Conservation (phyloP, 352 stramenopile species). For the Thraustotheca clavata region DNA sequence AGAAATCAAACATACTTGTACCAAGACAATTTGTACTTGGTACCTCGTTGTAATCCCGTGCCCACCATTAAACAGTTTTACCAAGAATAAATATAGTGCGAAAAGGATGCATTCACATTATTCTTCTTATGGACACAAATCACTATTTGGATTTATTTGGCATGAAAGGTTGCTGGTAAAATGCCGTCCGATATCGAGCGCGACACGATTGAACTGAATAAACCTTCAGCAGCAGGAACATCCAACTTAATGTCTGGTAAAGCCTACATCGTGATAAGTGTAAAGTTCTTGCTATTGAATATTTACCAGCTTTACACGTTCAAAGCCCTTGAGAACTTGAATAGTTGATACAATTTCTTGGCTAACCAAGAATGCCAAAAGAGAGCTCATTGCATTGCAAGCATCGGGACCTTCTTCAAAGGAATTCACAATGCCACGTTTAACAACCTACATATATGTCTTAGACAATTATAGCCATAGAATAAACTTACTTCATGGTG, state of each 20-base stretch:
- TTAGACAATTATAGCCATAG: too few relatives aligned
- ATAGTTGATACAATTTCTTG: slow-evolving; percentile 36
- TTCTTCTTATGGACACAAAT: too few relatives aligned
- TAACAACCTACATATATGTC: slow-evolving; percentile 60
- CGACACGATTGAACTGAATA: slow-evolving; percentile 37
- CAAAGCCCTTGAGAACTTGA: slow-evolving; percentile 75
- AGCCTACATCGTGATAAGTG: slow-evolving; percentile 23
- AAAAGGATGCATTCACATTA: too few relatives aligned
- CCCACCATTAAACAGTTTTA: too few relatives aligned
- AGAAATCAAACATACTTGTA: not conserved
- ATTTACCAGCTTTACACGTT: slow-evolving; percentile 38
- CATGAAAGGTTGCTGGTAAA: not conserved
- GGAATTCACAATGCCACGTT: slow-evolving; percentile 52
- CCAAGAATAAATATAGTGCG: too few relatives aligned
- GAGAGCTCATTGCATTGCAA: slow-evolving; percentile 34
- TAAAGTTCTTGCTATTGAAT: not conserved
- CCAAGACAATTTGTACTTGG: not conserved
- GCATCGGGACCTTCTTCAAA: slow-evolving; percentile 35
- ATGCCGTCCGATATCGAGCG: slow-evolving; percentile 73
- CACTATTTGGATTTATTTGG: not conserved
- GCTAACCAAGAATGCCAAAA: slow-evolving; percentile 35
- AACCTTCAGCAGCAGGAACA: slow-evolving; percentile 42
- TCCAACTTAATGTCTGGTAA: slow-evolving; percentile 53
- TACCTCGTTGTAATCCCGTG: too few relatives aligned
- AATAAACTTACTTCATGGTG: slow-evolving; percentile 92